phyloP scores from a whole-genome alignment of 164 flowering plant genomes.

The Berberis thunbergii region DNA sequence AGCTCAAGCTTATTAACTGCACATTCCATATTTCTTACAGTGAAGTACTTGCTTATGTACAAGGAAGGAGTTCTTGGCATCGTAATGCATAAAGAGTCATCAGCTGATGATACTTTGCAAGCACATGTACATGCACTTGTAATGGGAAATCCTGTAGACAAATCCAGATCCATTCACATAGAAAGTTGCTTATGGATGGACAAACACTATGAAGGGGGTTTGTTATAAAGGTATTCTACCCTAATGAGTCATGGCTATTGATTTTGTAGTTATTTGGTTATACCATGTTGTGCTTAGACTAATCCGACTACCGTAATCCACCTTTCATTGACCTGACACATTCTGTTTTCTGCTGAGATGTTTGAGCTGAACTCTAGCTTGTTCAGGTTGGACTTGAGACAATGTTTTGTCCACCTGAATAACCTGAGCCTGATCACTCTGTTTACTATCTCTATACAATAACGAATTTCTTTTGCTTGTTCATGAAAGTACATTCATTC shows the following conservation, averaged over 20 bases:
- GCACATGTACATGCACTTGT: constrained; percentile 82
- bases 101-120: constrained; percentile 60
- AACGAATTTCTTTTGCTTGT: too few species aligned
- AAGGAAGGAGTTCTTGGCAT: constrained; percentile 40
- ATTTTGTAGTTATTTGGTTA: too few species aligned
- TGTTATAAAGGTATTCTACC: constrained; percentile 45
- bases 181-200: constrained; percentile 84
- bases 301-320: too few species aligned
- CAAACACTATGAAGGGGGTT: constrained; percentile 49
- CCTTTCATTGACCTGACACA: too few species aligned
- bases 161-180: constrained; percentile 22
- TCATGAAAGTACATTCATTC: too few species aligned
- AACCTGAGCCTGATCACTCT: too few species aligned
- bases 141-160: constrained; percentile 32
- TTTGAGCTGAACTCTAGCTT: too few species aligned
- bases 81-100: constrained; percentile 60
- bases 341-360: too few species aligned
- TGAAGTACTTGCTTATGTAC: constrained; percentile 54
- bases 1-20: constrained; percentile 5
- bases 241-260: background rate
- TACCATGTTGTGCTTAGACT: too few species aligned
- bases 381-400: too few species aligned
- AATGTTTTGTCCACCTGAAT: too few species aligned
- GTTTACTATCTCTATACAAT: too few species aligned
- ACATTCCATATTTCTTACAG: constrained; percentile 25